Base-by-base conservation (phyloP, 1,139 yeast genomes). In the Yamadazyma dushanensis region DNA sequence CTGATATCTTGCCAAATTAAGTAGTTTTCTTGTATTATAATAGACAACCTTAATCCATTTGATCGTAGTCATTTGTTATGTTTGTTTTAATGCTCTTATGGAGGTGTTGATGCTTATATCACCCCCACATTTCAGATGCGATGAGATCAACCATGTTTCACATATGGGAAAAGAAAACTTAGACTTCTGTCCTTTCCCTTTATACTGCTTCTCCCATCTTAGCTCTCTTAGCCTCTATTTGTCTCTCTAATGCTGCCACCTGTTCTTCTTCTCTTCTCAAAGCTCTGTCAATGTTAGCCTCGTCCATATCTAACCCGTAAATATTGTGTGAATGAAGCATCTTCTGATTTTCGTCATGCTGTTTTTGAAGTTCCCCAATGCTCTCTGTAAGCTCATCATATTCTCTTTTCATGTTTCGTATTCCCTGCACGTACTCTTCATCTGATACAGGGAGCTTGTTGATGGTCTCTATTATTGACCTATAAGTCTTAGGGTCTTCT, bases 1-100 rank as follows among this genome's bases (percentile, higher is more conserved):
- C 98, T 61, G 99, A 94, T 76, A 90, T 94, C 76, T 85, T 92
- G 65, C 21, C 29, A 30, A 36, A 31, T 34, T 39, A 39, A 38
- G 39, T 39, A 33, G 15, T 13, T 13, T 23, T 31, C 41, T 35
- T 38, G 42, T 39, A 41, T 43, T 26, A 29, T 34, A 39, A 40
- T 40, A 40, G 23, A 32, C 19, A 32, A 29, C 18, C 35, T 32
- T 32, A 32, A 32, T 32, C 20, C 16, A 14, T 29, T 27, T 14
- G 16, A 3, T 23, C 10, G 25, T 23, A 30, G 27, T 23, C 33
- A 16, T 30, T 9, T 30, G n/a, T n/a, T n/a, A n/a, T n/a, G n/a
- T n/a, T n/a, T n/a, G n/a, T n/a, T n/a, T n/a, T n/a, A n/a, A n/a
- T n/a, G n/a, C n/a, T n/a, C n/a, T n/a, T n/a, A n/a, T n/a, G n/a